phyloP scores from a whole-genome alignment of 2,329 filamentous ascomycete genomes.

The Leptoxyphium fumago region DNA sequence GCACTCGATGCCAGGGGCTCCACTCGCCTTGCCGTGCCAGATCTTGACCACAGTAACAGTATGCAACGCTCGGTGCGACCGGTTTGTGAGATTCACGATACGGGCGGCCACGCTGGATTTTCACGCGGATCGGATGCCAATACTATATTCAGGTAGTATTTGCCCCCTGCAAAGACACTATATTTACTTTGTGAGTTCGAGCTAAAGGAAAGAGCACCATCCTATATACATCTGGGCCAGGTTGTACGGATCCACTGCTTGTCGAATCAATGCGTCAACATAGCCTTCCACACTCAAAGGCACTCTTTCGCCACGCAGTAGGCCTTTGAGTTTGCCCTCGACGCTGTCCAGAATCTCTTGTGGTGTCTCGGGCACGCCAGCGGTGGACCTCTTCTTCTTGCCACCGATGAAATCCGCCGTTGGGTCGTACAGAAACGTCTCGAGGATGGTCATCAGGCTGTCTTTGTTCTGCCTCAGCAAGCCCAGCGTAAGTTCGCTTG shows the following conservation, averaged over 20 bases:
- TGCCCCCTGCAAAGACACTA: no score
- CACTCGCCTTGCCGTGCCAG: no score
- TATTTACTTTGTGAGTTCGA: no score
- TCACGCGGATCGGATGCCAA: no score
- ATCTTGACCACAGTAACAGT: no score
- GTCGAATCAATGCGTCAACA: conserved; percentile 84
- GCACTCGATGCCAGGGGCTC: no score
- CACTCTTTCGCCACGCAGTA: conserved; percentile 76
- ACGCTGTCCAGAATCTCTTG: conserved; percentile 82
- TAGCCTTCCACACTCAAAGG: conserved; percentile 91
- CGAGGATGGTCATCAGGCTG: conserved; percentile 90
- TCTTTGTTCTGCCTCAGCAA: conserved; percentile 85
- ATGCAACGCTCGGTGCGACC: no score
- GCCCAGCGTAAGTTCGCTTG: conserved; percentile 73
- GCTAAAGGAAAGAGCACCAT: conserved; percentile 59
- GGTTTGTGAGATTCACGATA: no score
- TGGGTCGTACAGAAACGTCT: conserved; percentile 93
- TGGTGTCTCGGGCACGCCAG: conserved; percentile 49
- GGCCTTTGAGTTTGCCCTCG: conserved; percentile 67
- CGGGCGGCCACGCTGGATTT: no score
- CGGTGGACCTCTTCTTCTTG: conserved; percentile 40
- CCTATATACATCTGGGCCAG: conserved; percentile 94
- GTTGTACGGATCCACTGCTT: conserved; percentile 67
- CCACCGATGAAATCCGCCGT: conserved; percentile 84
- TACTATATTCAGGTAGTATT: no score